Percentiles rank a stretch among this genome's conserved stretches.
These are phyloP conservation scores for Bruguiera sexangula DNA, from an alignment of 345 rosid species.

Conservation along the genomic window DNA sequence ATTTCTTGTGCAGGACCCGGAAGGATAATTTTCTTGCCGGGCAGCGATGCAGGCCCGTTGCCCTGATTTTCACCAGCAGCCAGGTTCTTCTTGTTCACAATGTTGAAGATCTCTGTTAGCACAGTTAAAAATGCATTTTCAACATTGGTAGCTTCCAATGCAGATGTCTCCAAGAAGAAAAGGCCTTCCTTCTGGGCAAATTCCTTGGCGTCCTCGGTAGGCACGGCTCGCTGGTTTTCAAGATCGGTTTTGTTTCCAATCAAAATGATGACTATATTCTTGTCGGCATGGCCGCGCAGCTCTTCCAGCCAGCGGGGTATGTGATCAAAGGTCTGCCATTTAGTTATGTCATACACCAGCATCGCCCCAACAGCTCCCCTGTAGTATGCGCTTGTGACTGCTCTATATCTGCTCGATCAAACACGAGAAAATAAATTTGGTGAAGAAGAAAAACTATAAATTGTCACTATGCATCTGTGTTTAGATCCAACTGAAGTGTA, in stretches of 20 bases:
- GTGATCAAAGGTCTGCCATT: conserved; percentile 30
- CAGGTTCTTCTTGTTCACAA: conserved; percentile 23
- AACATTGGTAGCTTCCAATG: conserved; percentile 27
- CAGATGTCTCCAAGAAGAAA: conserved; percentile 31
- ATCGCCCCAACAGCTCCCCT: conserved; percentile 32
- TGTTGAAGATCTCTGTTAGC: conserved; percentile 25
- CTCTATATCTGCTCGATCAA: conserved; percentile 22
- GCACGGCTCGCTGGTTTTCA: conserved; percentile 21
- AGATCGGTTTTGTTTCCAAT: conserved; percentile 31
- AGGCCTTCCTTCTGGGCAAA: conserved; percentile 28
- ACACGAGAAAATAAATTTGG: neutral
- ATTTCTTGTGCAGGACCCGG: conserved; percentile 20
- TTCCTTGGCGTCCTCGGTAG: conserved; percentile 27
- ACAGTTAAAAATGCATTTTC: conserved; percentile 25
- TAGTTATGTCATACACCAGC: conserved; percentile 21
- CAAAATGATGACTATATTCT: conserved; percentile 29
- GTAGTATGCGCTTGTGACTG: conserved; percentile 33
- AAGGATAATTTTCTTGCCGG: conserved; percentile 17
- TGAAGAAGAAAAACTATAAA: neutral
- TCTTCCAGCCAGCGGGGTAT: conserved; percentile 30
- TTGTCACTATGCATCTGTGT: too few relatives aligned
- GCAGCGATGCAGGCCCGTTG: conserved; percentile 11
- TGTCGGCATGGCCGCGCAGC: conserved; percentile 30
- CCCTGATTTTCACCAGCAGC: conserved; percentile 25
- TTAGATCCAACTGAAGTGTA: too few relatives aligned